Conservation (phyloP, 176 grass and related monocot genomes). For the Avena insularis region DNA sequence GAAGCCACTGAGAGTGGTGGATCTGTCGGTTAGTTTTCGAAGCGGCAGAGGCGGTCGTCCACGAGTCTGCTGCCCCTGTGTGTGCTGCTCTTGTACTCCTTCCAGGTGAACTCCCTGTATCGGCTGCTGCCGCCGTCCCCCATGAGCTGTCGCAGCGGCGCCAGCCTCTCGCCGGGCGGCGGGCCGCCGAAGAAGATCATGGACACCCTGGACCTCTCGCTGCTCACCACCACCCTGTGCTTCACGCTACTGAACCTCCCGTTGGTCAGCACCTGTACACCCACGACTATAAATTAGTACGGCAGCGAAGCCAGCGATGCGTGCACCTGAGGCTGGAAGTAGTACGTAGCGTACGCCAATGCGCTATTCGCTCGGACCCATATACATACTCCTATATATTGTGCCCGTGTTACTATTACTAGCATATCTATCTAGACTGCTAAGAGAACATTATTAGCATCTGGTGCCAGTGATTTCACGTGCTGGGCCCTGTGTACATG, state of each 20-base stretch:
- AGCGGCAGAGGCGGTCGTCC: conserved; percentile 70
- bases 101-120: conserved; percentile 96
- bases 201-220: conserved; percentile 65
- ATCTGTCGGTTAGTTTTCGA: conserved; percentile 48
- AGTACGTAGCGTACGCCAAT: too few relatives aligned
- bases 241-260: conserved; percentile 94
- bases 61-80: conserved; percentile 61
- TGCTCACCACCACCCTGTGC: conserved; percentile 88
- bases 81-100: conserved; percentile 74
- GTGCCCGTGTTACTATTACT: background rate
- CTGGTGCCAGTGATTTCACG: conserved; percentile 13
- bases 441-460: conserved; percentile 8
- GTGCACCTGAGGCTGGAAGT: too few relatives aligned
- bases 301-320: too few relatives aligned
- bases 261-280: conserved; percentile 84
- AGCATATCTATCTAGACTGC: background rate
- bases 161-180: conserved; percentile 56
- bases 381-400: too few relatives aligned
- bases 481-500: conserved; percentile 3
- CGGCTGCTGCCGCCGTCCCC: conserved; percentile 64
- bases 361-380: background rate
- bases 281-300: background rate
- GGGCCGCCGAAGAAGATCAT: conserved; percentile 89
- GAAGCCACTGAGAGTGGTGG: background rate
- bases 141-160: conserved; percentile 55